Percentiles rank a stretch among this genome's conserved stretches.
Evolutionary conservation across 2,329 filamentous ascomycete genomes (phyloP).

Genomic region (Trichoderma sp.): DNA sequence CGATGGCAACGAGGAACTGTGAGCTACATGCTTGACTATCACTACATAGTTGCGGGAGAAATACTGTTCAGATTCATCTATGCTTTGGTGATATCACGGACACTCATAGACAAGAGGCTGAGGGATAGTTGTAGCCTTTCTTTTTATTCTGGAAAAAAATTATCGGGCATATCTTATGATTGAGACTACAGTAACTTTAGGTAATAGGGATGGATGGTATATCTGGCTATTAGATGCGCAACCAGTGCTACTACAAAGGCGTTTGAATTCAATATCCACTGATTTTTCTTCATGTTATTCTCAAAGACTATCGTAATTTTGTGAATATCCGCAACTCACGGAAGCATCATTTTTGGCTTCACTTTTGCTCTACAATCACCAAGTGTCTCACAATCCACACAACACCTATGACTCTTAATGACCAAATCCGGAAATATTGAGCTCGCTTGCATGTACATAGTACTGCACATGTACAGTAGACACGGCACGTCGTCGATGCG

Average conservation of each 20-base stretch:
- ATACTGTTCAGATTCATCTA: neutral
- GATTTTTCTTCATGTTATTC: neutral
- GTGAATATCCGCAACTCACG: neutral
- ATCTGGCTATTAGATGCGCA: neutral
- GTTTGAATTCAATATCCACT: constrained; percentile 2
- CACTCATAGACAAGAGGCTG: neutral
- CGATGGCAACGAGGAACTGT: constrained; percentile 56
- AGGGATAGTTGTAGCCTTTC: neutral
- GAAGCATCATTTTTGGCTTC: neutral
- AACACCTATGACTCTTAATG: neutral
- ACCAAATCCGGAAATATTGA: neutral
- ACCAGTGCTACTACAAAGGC: neutral
- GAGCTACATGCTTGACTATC: constrained; percentile 11
- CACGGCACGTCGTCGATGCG: neutral
- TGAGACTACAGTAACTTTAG: neutral
- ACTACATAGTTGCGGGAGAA: neutral
- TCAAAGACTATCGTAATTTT: neutral
- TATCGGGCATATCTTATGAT: neutral
- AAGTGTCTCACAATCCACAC: neutral
- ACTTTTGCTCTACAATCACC: neutral
- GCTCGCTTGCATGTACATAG: neutral
- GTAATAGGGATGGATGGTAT: neutral
- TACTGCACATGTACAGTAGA: no score
- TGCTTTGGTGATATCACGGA: neutral
- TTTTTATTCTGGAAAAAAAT: neutral